Conservation (phyloP, 805 yeast species). For the Kodamaea kakaduensis region DNA sequence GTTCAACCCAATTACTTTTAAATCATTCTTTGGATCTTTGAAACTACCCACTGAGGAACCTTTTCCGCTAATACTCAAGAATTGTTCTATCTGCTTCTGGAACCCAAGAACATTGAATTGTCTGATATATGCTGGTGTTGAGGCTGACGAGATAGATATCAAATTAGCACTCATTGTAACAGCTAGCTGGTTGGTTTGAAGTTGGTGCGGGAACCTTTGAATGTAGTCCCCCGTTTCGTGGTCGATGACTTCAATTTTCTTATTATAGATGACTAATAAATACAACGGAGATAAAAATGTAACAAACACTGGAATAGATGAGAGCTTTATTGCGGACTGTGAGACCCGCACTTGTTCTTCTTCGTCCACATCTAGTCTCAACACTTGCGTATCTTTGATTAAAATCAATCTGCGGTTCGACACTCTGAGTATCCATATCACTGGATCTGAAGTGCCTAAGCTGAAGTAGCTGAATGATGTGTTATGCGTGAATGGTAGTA, state of each 20-base stretch:
- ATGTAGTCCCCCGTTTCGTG: constrained; percentile 31
- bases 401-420: constrained; percentile 17
- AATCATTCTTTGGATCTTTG: constrained; percentile 27
- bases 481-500: constrained; percentile 18
- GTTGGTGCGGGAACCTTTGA: constrained; percentile 32
- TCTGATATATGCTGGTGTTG: constrained; percentile 24
- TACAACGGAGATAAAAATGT: constrained; percentile 32
- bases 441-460: constrained; percentile 27
- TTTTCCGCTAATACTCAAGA: constrained; percentile 22
- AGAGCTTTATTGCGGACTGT: constrained; percentile 22
- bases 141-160: constrained; percentile 19
- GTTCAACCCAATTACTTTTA: constrained; percentile 29
- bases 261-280: constrained; percentile 27
- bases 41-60: constrained; percentile 12
- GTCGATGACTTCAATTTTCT: constrained; percentile 34
- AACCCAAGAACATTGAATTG: constrained; percentile 26
- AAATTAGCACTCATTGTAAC: constrained; percentile 13
- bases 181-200: constrained; percentile 23
- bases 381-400: constrained; percentile 32
- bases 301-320: constrained; percentile 23
- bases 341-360: constrained; percentile 10
- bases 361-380: constrained; percentile 13
- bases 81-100: constrained; percentile 37
- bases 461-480: constrained; percentile 40
- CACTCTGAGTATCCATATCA: constrained; percentile 19